Conservation (phyloP, 73 alveolate genomes). For the Paramecium octaurelia region DNA sequence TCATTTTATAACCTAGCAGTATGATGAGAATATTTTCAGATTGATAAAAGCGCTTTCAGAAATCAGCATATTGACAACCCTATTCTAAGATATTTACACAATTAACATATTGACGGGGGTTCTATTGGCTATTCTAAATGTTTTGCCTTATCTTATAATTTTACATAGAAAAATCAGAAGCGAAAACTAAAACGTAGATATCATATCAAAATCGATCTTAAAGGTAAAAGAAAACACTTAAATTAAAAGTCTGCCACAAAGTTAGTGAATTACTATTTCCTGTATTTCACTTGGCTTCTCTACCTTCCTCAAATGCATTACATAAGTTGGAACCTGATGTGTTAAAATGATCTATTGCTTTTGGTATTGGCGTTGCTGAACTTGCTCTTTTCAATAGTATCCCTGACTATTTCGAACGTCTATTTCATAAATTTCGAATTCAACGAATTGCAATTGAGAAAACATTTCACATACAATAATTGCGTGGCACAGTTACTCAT, state of each 20-base stretch:
- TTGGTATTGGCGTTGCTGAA: background rate
- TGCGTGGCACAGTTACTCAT: background rate
- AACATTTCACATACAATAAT: background rate
- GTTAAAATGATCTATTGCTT: background rate
- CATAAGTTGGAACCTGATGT: background rate
- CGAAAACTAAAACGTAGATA: background rate
- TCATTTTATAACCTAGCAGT: background rate
- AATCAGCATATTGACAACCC: background rate
- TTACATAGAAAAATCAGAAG: background rate
- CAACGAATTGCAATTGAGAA: background rate
- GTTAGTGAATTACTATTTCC: conserved; percentile 9
- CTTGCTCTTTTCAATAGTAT: background rate
- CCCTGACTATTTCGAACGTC: background rate
- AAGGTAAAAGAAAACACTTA: background rate
- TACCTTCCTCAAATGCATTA: conserved; percentile 4
- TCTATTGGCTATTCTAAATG: background rate
- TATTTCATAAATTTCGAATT: conserved; percentile 32
- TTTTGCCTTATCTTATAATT: background rate
- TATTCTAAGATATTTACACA: background rate
- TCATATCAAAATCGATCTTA: background rate
- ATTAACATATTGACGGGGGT: background rate
- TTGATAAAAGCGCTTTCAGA: background rate
- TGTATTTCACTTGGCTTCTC: conserved; percentile 1
- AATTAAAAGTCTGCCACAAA: background rate
- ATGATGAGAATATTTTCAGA: background rate